Base-by-base conservation (phyloP, 106 monocot genomes). In the Gastrodia elata region DNA sequence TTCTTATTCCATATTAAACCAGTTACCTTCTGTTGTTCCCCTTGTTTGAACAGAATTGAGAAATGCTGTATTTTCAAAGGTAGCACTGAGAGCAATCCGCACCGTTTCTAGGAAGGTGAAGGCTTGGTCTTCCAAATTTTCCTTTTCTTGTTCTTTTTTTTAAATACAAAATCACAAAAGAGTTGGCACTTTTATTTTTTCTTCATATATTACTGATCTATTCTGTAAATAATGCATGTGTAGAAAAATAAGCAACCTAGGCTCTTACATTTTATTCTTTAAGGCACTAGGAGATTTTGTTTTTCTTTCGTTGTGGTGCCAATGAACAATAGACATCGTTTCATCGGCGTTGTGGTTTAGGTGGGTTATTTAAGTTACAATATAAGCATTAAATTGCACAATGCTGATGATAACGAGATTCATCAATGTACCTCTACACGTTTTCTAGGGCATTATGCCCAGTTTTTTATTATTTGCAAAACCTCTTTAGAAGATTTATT, bases 51-150 rank as follows among this genome's bases (percentile, higher is more conserved):
- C 78, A 98, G 98, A 98, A 79, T 71, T 98, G 59, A 78, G 93
- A 44, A 93, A 91, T 87, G 88, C 93, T 78, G 88, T 98, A 44
- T 98, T 98, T 83, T 91, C 98, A 30, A 93, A 98, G 70, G 98
- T 98, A 43, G 84, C 98, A 70, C n/a, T 91, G 43, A 86, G 98
- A 84, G 88, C 88, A 15, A 98, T 98, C 36, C 90, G 98, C 22
- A 83, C 86, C 77, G 88, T 98, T 68, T 98, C 98, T 80, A 84
- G 88, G 56, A 98, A 88, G 93, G 98, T 98, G 88, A 34, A 44
- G 18, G 15, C 14, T 61, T 64, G 18, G 22, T 13, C 25, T 28
- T 76, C 61, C 26, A 8, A 18, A 68, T 32, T 65, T 36, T 67
- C 16, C 27, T 67, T 38, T 18, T 67, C 16, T n/a, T 38, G 2